A percentile compares a stretch with the other conserved stretches of the same genome.
Evolutionary conservation across 2,329 filamentous ascomycete species (phyloP).

Genomic region (Colletotrichum higginsianum): DNA sequence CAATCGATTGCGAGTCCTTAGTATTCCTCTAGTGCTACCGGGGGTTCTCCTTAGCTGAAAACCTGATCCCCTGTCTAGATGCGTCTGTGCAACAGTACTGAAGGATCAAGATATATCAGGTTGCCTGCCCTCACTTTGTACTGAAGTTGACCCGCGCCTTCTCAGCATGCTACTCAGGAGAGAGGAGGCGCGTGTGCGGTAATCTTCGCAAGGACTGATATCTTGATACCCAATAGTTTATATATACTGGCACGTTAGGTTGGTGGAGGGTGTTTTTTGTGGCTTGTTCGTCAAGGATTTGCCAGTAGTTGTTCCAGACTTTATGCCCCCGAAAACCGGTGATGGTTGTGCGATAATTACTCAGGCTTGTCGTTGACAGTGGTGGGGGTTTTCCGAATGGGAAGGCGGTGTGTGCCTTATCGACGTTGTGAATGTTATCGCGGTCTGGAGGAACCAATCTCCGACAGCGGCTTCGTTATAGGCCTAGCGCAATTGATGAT

Average conservation of each 20-base stretch:
- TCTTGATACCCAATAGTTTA: not conserved
- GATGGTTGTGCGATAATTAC: conserved; percentile 39
- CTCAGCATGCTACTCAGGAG: not conserved
- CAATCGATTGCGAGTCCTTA: not conserved
- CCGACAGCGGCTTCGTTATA: conserved; percentile 12
- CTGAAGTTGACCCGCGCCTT: conserved; percentile 21
- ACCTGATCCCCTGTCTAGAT: not conserved
- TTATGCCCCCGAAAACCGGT: conserved; percentile 26
- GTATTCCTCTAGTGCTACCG: not conserved
- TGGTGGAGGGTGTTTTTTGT: not conserved
- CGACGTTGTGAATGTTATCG: conserved; percentile 19
- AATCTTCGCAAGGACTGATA: not conserved
- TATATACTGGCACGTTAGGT: not conserved
- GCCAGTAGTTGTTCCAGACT: conserved; percentile 13
- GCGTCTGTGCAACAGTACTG: not conserved
- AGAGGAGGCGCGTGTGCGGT: not conserved
- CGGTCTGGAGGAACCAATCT: conserved; percentile 31
- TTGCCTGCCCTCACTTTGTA: not conserved
- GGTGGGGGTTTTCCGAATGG: conserved; percentile 26
- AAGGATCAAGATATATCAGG: not conserved
- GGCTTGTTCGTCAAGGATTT: conserved; percentile 2
- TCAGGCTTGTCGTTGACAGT: conserved; percentile 27
- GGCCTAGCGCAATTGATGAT: conserved; percentile 4
- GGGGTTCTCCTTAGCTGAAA: too few species aligned
- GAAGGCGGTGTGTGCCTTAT: conserved; percentile 36